phyloP scores from a whole-genome alignment of 2,329 filamentous ascomycete genomes.

The Colletotrichum lupini region DNA sequence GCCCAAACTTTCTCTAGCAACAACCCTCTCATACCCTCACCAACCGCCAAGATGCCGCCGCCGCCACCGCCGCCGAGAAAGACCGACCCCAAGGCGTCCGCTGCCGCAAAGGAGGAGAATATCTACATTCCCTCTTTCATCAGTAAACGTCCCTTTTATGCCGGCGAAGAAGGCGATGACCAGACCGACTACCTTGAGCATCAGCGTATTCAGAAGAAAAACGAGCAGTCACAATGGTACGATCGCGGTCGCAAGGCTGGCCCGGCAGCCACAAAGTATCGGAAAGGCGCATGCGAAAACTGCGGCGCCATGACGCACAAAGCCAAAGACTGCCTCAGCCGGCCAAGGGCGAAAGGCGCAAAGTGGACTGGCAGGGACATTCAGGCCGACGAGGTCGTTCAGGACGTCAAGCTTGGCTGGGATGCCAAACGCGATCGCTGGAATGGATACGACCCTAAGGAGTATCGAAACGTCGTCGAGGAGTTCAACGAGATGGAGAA shows the following conservation, averaged over 20 bases:
- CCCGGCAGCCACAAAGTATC: constrained; percentile 93
- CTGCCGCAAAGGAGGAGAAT: constrained; percentile 86
- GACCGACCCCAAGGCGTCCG: constrained; percentile 44
- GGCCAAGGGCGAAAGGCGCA: constrained; percentile 89
- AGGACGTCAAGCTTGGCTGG: constrained; percentile 90
- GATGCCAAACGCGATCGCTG: constrained; percentile 97
- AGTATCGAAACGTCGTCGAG: constrained; percentile 88
- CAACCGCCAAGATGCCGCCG: constrained; percentile 34
- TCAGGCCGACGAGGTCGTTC: constrained; percentile 87
- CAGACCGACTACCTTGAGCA: constrained; percentile 93
- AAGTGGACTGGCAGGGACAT: constrained; percentile 95
- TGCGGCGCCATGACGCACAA: constrained; percentile 98
- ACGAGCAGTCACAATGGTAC: constrained; percentile 88
- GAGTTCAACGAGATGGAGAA: constrained; percentile 90
- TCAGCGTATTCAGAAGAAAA: constrained; percentile 85
- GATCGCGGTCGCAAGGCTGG: constrained; percentile 87
- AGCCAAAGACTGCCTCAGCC: constrained; percentile 89
- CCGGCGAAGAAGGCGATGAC: constrained; percentile 80
- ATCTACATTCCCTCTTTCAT: constrained; percentile 99
- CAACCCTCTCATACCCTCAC: background rate
- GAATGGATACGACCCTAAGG: constrained; percentile 94
- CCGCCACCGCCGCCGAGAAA: constrained; percentile 47
- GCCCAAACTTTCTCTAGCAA: background rate
- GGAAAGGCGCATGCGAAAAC: constrained; percentile 98
- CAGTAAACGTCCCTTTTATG: constrained; percentile 97